Percentiles rank a stretch among this genome's conserved stretches.
Evolutionary conservation across 148 eudicot species (phyloP).

Genomic region (Linanthus parryae): DNA sequence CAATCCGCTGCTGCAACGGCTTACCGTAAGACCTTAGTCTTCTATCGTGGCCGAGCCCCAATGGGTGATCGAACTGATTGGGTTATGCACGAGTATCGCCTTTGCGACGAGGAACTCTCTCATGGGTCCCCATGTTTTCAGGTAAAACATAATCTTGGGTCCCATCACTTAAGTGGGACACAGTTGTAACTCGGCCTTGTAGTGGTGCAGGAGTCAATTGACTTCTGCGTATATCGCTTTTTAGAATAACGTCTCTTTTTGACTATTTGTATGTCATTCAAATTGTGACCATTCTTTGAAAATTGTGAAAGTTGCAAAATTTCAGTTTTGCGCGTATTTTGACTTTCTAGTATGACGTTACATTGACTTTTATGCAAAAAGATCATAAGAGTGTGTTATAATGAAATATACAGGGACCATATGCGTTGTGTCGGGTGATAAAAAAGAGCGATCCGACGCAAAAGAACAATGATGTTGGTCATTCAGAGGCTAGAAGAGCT

Average conservation of each 20-base stretch:
- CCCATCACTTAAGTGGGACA: too few relatives aligned
- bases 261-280: too few relatives aligned
- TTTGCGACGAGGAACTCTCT: conserved; percentile 53
- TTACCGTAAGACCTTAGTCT: conserved; percentile 77
- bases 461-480: conserved; percentile 21
- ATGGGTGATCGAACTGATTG: conserved; percentile 77
- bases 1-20: conserved; percentile 61
- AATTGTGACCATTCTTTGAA: not conserved
- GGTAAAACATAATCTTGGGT: too few relatives aligned
- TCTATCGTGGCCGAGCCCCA: conserved; percentile 84
- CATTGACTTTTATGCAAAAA: not conserved
- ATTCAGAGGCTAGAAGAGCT: too few relatives aligned
- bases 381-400: not conserved
- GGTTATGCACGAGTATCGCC: conserved; percentile 94
- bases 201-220: too few relatives aligned
- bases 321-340: not conserved
- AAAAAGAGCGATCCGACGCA: conserved; percentile 36
- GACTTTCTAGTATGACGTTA: not conserved
- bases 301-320: not conserved
- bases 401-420: conserved; percentile 46
- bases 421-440: conserved; percentile 66
- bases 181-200: too few relatives aligned
- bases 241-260: too few relatives aligned
- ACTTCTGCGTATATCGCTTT: too few relatives aligned
- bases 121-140: conserved; percentile 40